A percentile compares a stretch with the other conserved stretches of the same genome.
These are phyloP conservation scores for Grigorovia yakushimaensis DNA, from an alignment of 805 yeast species.

Conservation along the genomic window DNA sequence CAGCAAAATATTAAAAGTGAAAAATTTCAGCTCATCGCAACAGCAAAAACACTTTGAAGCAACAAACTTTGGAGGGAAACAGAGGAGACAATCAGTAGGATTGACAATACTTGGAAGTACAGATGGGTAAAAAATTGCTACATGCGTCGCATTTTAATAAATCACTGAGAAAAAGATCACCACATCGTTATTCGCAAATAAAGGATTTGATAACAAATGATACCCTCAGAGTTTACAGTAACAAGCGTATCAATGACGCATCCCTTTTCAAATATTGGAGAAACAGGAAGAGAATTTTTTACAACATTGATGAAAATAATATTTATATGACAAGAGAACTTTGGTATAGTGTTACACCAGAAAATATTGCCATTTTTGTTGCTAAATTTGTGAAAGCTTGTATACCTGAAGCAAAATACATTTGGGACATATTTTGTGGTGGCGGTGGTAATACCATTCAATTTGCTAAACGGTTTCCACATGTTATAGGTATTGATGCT, in stretches of 20 bases:
- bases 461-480: constrained; percentile 48
- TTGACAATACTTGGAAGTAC: too few species aligned
- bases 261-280: constrained; percentile 45
- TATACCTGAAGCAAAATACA: constrained; percentile 37
- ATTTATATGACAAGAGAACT: constrained; percentile 59
- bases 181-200: constrained; percentile 8
- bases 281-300: constrained; percentile 50
- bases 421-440: constrained; percentile 71
- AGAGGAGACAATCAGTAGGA: too few species aligned
- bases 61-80: too few species aligned
- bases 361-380: constrained; percentile 49
- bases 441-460: constrained; percentile 85
- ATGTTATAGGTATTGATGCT: constrained; percentile 54
- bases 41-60: too few species aligned
- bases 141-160: constrained; percentile 9
- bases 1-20: constrained; percentile 4
- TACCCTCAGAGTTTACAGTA: constrained; percentile 12
- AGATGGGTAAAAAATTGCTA: constrained; percentile 9
- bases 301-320: constrained; percentile 51
- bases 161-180: constrained; percentile 6
- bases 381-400: constrained; percentile 46
- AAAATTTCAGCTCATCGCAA: background rate
- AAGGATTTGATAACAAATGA: constrained; percentile 8
- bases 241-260: constrained; percentile 9
- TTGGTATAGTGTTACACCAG: constrained; percentile 89